Conservation (phyloP, 495 filamentous ascomycete genomes). For the Podospora tetraspora region DNA sequence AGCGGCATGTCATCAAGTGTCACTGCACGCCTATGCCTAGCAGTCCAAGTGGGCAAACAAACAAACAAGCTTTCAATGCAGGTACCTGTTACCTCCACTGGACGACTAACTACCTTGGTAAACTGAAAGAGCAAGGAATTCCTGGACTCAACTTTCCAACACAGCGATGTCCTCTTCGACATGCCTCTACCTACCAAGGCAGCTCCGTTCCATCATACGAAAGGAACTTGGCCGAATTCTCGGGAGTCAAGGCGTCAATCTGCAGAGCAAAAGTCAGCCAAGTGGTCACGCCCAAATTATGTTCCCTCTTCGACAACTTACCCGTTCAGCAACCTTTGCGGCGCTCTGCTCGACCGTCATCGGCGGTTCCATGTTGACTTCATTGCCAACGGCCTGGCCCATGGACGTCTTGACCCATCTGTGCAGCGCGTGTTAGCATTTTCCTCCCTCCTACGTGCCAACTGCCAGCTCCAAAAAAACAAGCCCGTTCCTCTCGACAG, state of each 20-base stretch:
- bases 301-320: constrained; percentile 12
- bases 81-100: not conserved
- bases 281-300: not conserved
- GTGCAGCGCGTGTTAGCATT: not conserved
- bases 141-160: not conserved
- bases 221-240: constrained; percentile 26
- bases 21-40: not conserved
- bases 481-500: no score
- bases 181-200: constrained; percentile 20
- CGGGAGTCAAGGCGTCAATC: not conserved
- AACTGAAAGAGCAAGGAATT: not conserved
- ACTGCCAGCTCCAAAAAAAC: no score
- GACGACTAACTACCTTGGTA: not conserved
- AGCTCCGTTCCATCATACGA: constrained; percentile 15
- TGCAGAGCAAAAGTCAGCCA: not conserved
- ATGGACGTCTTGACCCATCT: constrained; percentile 40
- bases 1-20: not conserved
- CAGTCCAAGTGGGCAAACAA: not conserved
- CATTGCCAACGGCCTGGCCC: constrained; percentile 36
- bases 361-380: constrained; percentile 31
- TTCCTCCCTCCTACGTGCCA: not conserved
- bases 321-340: constrained; percentile 27
- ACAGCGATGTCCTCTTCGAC: not conserved
- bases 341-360: constrained; percentile 29
- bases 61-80: not conserved